Evolutionary conservation across 2,329 filamentous ascomycete genomes (phyloP), one percentile per base, ranked within the genome.

Genomic region (Neopestalotiopsis clavispora): DNA sequence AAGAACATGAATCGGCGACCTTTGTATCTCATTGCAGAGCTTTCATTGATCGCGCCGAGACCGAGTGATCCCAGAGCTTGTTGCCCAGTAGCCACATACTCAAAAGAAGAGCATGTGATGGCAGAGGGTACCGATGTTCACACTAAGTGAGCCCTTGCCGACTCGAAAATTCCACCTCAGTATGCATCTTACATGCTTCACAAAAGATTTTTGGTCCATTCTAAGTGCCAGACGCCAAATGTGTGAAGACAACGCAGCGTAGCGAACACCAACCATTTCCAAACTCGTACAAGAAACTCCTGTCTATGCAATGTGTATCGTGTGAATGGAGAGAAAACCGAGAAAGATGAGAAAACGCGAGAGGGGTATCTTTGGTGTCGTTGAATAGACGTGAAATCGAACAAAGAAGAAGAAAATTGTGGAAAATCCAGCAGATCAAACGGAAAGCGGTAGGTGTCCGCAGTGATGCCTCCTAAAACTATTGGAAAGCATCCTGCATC

Each of bases 291-390:
- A 38, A n/a, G 2, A 52, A 62, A 62, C 59, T 30, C 59, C 59
- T 6, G 34, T 65, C 52, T 49, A 66, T 66, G 32, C 64, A 58
- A 32, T 45, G 13, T 23, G 64, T 66, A 58, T 58, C 64, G n/a
- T 66, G 45, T 1, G 42, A 57, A 40, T 14, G 23, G 17, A n/a
- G 32, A n/a, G 52, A 38, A 20, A 57, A 40, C 20, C 20, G 30
- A 38, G 17, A 34, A 66, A 34, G 32, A 12, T 30, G 13, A 23
- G 14, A 59, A 30, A 59, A 9, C 64, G 64, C 64, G 64, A 66
- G 64, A 57, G 64, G 64, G 64, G 64, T 66, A 66, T 66, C 64
- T 56, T 58, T 45, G 32, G 57, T 23, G 56, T 23, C 34, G 40
- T 52, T 40, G 12, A 38, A 34, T 10, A 28, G 52, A 65, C 32